Conservation (phyloP, 1,284 basidiomycete species). For the Lignosus rhinocerotis region DNA sequence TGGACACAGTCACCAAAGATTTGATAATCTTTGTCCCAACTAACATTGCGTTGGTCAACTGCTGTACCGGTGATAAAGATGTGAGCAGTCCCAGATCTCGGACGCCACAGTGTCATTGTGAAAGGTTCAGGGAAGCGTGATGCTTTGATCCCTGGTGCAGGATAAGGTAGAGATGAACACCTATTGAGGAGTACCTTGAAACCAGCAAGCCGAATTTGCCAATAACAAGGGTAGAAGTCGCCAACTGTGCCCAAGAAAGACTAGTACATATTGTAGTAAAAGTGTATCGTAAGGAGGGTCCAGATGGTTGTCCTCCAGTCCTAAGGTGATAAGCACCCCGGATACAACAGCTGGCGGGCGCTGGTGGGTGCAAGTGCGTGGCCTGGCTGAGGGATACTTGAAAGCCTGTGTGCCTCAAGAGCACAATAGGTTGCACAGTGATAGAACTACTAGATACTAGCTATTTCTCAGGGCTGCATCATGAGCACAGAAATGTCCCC, state of each 20-base stretch:
- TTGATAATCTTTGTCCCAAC: too few relatives aligned
- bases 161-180: neutral
- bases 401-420: neutral
- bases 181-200: neutral
- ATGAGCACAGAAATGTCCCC: too few relatives aligned
- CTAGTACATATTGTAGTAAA: too few relatives aligned
- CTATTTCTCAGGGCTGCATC: neutral
- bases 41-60: too few relatives aligned
- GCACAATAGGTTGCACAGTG: neutral
- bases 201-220: neutral
- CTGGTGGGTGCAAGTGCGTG: too few relatives aligned
- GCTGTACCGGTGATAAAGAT: too few relatives aligned
- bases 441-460: neutral
- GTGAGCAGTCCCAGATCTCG: too few relatives aligned
- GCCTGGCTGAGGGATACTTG: neutral
- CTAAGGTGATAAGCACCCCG: neutral
- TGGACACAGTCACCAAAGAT: too few relatives aligned
- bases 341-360: neutral
- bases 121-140: neutral
- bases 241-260: too few relatives aligned
- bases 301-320: too few relatives aligned
- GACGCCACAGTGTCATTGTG: neutral
- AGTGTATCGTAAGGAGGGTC: too few relatives aligned
- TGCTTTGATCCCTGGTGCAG: neutral
- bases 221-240: too few relatives aligned